Conservation (phyloP, 2,329 filamentous ascomycete genomes). For the Pseudogymnoascus sp. region DNA sequence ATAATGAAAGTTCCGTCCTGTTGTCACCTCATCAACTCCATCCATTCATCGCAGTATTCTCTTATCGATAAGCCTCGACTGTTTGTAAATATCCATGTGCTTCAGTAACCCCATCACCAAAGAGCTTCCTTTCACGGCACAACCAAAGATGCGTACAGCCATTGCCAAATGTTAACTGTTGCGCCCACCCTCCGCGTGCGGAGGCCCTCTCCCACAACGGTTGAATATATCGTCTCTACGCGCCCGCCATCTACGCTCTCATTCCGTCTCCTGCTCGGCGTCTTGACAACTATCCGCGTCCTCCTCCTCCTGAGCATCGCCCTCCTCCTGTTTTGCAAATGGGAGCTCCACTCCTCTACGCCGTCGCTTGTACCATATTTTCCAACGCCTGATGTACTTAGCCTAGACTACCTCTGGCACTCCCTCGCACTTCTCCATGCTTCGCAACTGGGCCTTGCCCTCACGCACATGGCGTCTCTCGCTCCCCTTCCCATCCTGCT, state of each 20-base stretch:
- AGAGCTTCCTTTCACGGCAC: constrained; percentile 5
- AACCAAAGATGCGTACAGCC: constrained; percentile 4
- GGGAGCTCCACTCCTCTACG: constrained; percentile 26
- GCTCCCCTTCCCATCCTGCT: constrained; percentile 36
- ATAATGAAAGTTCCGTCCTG: not conserved
- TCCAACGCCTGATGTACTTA: constrained; percentile 14
- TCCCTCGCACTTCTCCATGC: constrained; percentile 22
- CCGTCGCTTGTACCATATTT: not conserved
- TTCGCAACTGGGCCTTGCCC: constrained; percentile 28
- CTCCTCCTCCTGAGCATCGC: constrained; percentile 34
- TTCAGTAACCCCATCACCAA: not conserved
- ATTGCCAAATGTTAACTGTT: constrained; percentile 49
- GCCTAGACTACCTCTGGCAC: constrained; percentile 23
- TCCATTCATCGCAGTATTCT: constrained; percentile 3
- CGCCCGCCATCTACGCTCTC: constrained; percentile 46
- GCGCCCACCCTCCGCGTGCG: constrained; percentile 51
- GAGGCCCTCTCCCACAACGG: constrained; percentile 77
- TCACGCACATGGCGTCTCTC: constrained; percentile 28
- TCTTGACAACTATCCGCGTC: constrained; percentile 37
- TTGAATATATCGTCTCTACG: constrained; percentile 85
- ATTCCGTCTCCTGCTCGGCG: constrained; percentile 37
- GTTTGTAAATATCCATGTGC: constrained; percentile 3
- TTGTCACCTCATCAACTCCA: not conserved
- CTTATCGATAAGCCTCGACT: constrained; percentile 11
- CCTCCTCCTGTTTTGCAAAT: constrained; percentile 43